A percentile compares a stretch with the other conserved stretches of the same genome.
These are phyloP conservation scores for Kodamaea ohmeri DNA, from an alignment of 1,139 yeast genomes.

Conservation along the genomic window DNA sequence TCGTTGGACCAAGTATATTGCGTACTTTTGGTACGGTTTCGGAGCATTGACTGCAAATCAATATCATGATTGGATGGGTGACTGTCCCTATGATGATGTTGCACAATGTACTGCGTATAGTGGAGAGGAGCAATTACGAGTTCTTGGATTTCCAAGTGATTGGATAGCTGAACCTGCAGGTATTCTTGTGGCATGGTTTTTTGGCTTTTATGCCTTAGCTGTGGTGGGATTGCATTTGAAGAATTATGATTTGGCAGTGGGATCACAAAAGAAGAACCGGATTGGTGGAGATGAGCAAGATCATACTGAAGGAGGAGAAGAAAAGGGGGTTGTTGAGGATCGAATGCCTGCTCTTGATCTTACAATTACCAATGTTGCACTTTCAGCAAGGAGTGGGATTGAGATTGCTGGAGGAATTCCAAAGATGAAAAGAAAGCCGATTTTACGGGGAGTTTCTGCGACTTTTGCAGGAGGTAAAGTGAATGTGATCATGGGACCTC, in stretches of 20 bases:
- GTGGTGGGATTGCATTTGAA: conserved; percentile 43
- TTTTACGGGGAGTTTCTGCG: conserved; percentile 20
- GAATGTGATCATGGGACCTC: conserved; percentile 29
- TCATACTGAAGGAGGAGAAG: conserved; percentile 8
- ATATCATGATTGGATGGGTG: conserved; percentile 58
- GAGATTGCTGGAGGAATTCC: neutral
- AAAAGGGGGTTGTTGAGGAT: no score
- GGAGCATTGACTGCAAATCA: conserved; percentile 69
- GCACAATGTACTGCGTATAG: conserved; percentile 39
- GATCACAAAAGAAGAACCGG: conserved; percentile 38
- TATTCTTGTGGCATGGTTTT: conserved; percentile 56
- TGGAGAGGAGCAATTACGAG: conserved; percentile 52
- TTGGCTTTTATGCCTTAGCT: conserved; percentile 54
- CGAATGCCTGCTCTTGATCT: no score
- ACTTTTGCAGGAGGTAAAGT: conserved; percentile 19
- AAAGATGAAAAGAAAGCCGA: conserved; percentile 9
- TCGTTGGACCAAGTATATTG: conserved; percentile 75
- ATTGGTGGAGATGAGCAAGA: conserved; percentile 30
- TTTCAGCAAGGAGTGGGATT: no score
- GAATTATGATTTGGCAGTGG: conserved; percentile 54
- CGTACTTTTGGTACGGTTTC: conserved; percentile 76
- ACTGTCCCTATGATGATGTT: conserved; percentile 42
- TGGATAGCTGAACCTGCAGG: conserved; percentile 73
- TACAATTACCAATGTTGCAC: no score
- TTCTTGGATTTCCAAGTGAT: conserved; percentile 59